A percentile compares a stretch with the other conserved stretches of the same genome.
These are phyloP conservation scores for Medicago arabica DNA, from an alignment of 306 rosid genomes.

Conservation along the genomic window DNA sequence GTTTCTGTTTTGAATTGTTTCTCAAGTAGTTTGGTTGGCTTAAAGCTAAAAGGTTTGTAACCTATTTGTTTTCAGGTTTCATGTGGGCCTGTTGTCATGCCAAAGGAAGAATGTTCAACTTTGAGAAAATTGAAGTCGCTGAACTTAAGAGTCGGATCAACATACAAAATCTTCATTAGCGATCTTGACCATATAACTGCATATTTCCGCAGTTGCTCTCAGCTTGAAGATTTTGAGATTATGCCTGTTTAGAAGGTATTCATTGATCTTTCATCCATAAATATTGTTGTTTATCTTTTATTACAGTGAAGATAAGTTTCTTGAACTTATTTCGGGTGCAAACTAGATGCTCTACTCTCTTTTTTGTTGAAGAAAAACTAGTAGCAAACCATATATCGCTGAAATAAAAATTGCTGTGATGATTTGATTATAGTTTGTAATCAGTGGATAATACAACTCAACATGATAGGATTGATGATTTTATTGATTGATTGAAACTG, in stretches of 20 bases:
- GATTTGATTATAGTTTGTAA: neutral
- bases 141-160: conserved; percentile 10
- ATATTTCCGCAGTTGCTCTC: conserved; percentile 45
- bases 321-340: conserved; percentile 1
- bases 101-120: conserved; percentile 32
- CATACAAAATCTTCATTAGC: conserved; percentile 31
- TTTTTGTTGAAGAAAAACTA: neutral
- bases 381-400: conserved; percentile 8
- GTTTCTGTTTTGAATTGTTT: conserved; percentile 24
- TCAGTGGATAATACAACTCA: neutral
- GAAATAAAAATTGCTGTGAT: conserved; percentile 1
- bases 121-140: conserved; percentile 5
- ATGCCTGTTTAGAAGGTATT: conserved; percentile 45
- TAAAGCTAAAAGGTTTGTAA: conserved; percentile 3
- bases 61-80: conserved; percentile 41
- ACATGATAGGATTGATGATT: neutral
- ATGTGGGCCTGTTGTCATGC: conserved; percentile 37
- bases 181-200: conserved; percentile 31
- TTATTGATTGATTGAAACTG: conserved; percentile 6
- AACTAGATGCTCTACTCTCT: conserved; percentile 2
- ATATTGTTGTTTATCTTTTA: conserved; percentile 4
- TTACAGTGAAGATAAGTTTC: neutral
- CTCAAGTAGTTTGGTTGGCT: neutral
- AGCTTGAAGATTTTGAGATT: conserved; percentile 45
- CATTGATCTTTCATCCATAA: conserved; percentile 25